Evolutionary conservation across 2,329 filamentous ascomycete species (phyloP), one percentile per base, ranked within the genome.

Genomic region (Clarireedia sp.): DNA sequence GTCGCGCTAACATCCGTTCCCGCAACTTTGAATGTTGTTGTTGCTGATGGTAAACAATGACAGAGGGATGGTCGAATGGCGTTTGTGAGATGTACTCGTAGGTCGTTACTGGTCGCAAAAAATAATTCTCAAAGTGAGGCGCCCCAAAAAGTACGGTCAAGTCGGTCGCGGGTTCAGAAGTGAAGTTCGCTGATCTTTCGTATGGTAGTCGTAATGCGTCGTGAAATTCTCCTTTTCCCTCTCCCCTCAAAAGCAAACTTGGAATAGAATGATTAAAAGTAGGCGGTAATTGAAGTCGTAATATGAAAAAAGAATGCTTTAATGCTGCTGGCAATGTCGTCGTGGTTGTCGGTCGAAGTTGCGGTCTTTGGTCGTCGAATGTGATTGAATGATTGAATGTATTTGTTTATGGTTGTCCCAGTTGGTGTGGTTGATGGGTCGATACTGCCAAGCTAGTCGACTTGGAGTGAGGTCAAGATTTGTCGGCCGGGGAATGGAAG

Each of bases 1-100:
- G 37, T 48, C 43, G 51, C 51, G 51, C 43, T 48, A 54, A 54
- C 51, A 48, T 54, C 33, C 51, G 44, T 48, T 54, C 44, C 51
- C 7, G 41, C 19, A 8, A 21, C 21, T 44, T 44, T 17, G n/a
- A 12, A 21, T 44, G n/a, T 33, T 33, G 29, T 33, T 33, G 29
- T 33, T 33, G 29, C 10, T 33, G 29, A 12, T 33, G 29, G 29
- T 33, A 33, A 33, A 33, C 29, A 33, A 33, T 12, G 29, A 3
- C 29, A 14, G 10, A 33, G 9, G 29, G 5, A n/a, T n/a, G 16
- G 38, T 17, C 16, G 8, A 41, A 17, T 41, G 14, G 14, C 9
- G 16, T 19, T 41, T 41, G 14, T 41, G 38, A 41, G 9, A n/a
- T 41, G 17, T 41, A n/a, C 16, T n/a, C 17, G 38, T 41, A 8